Base-by-base conservation (phyloP, 2,329 filamentous ascomycete genomes). In the Fusarium clavum region DNA sequence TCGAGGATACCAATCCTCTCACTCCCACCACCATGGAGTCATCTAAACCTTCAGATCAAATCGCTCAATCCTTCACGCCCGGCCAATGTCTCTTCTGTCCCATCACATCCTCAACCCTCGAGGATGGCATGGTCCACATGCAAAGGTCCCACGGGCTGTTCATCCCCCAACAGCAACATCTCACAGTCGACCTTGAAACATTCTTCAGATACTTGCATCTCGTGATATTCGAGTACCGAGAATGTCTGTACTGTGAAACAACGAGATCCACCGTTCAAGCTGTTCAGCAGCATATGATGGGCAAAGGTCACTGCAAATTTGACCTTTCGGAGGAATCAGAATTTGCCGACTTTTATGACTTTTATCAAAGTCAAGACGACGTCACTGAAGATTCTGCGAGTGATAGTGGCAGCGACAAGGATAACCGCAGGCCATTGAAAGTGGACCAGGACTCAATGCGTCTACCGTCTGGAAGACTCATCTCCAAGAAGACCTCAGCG, bases 261-360 rank as follows among this genome's bases (percentile, higher is more conserved):
- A 24, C 29, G 2, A 40, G 52, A 4, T 12, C 29, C 0, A 60
- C 62, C 0, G 18, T 47, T 0, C 62, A 65, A 0, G 62, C 52
- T 6, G 62, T 60, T 3, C 62, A 65, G 5, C 61, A 65, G 12
- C 62, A 65, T 2, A 65, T 65, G 53, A 38, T 18, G 6, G 53
- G 62, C 0, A 65, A 65, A n/a, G 62, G 62, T 0, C 62, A 65
- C 5, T 65, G 62, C 40, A 65, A 65, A 12, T 65, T 65, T 5
- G 62, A 65, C 7, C 12, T 65, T 2, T 38, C 53, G 0, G 53
- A 60, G 3, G 32, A 24, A 1, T 60, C 62, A 2, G 62, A 65
- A 1, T 65, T 65, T 9, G 53, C 46, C 24, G 62, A 65, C 2
- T 65, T 65, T 10, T 65, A 65, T 14, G 32, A 65, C 13, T 65